phyloP scores from a whole-genome alignment of 139 green algal species.

The Limnomonas spitsbergensis region DNA sequence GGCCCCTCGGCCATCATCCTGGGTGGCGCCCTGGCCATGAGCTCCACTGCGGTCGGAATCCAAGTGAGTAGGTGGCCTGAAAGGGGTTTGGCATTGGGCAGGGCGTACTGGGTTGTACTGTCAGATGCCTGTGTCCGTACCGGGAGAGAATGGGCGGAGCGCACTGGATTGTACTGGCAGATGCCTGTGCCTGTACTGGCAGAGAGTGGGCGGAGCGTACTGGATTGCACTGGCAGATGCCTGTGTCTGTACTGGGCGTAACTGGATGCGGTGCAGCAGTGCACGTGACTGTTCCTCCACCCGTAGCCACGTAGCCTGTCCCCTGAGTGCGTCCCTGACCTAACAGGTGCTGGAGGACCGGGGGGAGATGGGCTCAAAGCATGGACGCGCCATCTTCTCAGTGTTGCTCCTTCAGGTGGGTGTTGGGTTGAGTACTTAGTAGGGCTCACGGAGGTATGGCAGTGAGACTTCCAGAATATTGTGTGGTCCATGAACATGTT shows the following conservation, averaged over 20 bases:
- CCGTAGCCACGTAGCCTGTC: neutral
- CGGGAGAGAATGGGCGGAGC: neutral
- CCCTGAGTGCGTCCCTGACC: neutral
- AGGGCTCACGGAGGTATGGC: neutral
- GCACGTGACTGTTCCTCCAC: no score
- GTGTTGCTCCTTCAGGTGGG: slow-evolving; percentile 10
- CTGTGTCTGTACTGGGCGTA: no score
- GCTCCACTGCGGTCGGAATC: slow-evolving; percentile 94
- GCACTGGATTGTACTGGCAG: neutral
- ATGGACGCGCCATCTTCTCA: slow-evolving; percentile 81
- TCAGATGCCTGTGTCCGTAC: neutral
- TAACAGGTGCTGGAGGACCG: slow-evolving; percentile 84
- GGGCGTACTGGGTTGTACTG: no score
- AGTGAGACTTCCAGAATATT: no score
- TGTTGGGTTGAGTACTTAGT: neutral
- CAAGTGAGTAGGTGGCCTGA: slow-evolving; percentile 54
- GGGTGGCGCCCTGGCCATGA: slow-evolving; percentile 90
- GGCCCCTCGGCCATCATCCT: slow-evolving; percentile 86
- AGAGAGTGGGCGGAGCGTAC: no score
- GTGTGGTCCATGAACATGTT: no score
- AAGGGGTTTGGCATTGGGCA: neutral
- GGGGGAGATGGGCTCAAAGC: slow-evolving; percentile 83
- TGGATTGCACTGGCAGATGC: no score
- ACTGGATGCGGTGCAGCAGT: no score
- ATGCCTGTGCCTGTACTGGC: no score